Conservation (phyloP, 1,284 basidiomycete species). For the Microbotryum scabiosae region DNA sequence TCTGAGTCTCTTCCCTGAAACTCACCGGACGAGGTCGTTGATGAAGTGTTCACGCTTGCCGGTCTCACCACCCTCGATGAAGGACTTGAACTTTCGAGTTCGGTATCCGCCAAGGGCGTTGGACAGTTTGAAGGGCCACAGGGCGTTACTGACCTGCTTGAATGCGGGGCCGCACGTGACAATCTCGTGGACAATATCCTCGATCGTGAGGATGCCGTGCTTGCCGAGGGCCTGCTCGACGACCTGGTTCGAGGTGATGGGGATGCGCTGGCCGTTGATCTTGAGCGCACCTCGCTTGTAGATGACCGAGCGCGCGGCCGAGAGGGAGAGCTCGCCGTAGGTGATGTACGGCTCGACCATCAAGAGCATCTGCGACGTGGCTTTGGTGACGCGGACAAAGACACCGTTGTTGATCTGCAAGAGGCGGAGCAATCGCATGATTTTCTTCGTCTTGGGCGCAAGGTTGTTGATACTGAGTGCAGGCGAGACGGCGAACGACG, state of each 20-base stretch:
- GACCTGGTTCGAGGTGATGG: conserved; percentile 85
- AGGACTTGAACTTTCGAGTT: conserved; percentile 85
- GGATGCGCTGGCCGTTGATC: conserved; percentile 94
- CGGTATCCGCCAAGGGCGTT: conserved; percentile 99
- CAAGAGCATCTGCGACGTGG: conserved; percentile 96
- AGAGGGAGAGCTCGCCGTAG: conserved; percentile 53
- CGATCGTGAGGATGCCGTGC: conserved; percentile 92
- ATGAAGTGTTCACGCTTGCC: conserved; percentile 33
- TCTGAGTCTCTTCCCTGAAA: neutral
- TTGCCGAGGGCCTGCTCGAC: conserved; percentile 90
- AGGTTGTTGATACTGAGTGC: conserved; percentile 90
- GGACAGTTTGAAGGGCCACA: conserved; percentile 99
- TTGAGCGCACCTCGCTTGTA: conserved; percentile 98
- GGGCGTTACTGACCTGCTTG: conserved; percentile 74
- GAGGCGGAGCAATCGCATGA: conserved; percentile 94
- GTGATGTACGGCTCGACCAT: conserved; percentile 95
- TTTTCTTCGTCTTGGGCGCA: conserved; percentile 98
- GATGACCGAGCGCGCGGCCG: conserved; percentile 42
- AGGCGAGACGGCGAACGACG: neutral
- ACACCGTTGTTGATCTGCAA: conserved; percentile 99
- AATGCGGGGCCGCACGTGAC: conserved; percentile 94
- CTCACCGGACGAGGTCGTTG: conserved; percentile 31
- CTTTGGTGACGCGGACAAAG: conserved; percentile 94
- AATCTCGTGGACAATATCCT: conserved; percentile 98
- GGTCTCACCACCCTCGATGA: conserved; percentile 80